A percentile compares a stretch with the other conserved stretches of the same genome.
Evolutionary conservation across 345 rosid species (phyloP).

Genomic region (Bretschneidera sinensis): DNA sequence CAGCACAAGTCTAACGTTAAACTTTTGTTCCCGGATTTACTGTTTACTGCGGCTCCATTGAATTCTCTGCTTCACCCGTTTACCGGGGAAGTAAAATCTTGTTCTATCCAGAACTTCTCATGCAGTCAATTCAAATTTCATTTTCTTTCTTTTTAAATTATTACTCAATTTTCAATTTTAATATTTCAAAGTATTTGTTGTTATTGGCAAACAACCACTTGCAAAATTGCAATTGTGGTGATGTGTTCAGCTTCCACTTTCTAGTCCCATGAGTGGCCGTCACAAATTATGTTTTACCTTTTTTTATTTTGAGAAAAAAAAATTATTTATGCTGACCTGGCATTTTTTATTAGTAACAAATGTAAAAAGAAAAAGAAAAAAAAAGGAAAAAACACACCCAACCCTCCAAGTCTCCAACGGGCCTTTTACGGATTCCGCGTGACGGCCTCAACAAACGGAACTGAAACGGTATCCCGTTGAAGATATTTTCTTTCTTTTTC

Average conservation of each 20-base stretch:
- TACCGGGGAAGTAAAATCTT: too few species aligned
- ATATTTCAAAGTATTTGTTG: too few species aligned
- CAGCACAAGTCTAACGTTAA: slow-evolving; percentile 13
- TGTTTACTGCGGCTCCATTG: too few species aligned
- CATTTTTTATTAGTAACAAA: neutral
- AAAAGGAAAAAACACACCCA: slow-evolving; percentile 1
- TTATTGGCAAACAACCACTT: slow-evolving; percentile 1
- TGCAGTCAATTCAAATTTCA: too few species aligned
- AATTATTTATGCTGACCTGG: too few species aligned
- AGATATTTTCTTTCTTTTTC: neutral
- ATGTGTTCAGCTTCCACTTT: slow-evolving; percentile 26
- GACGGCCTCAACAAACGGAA: slow-evolving; percentile 15
- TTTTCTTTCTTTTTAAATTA: too few species aligned
- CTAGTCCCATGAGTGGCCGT: slow-evolving; percentile 23
- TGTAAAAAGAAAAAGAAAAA: neutral
- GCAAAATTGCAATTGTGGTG: slow-evolving; percentile 15
- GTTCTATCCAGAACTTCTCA: too few species aligned
- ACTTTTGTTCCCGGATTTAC: slow-evolving; percentile 16
- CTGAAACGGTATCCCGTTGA: slow-evolving; percentile 9
- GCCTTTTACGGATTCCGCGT: slow-evolving; percentile 15
- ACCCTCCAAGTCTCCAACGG: too few species aligned
- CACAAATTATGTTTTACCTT: neutral
- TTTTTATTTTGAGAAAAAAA: neutral
- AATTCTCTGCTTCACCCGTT: neutral
- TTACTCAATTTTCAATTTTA: too few species aligned